These are phyloP conservation scores for Schwanniomyces polymorphus DNA, from an alignment of 805 yeast species.

Conservation along the genomic window DNA sequence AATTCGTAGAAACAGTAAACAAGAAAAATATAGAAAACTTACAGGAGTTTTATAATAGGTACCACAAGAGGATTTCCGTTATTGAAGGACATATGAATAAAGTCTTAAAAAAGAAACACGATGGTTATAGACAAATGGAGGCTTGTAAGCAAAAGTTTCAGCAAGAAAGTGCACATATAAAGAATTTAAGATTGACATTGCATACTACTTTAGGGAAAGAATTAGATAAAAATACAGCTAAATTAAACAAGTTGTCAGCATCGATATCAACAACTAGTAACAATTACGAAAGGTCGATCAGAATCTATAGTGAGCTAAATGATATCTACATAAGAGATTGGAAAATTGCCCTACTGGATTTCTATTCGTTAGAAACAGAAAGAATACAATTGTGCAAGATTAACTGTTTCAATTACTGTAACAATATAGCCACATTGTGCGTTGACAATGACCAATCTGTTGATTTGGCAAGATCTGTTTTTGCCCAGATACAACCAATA, in stretches of 20 bases:
- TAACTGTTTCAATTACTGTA: slow-evolving; percentile 77
- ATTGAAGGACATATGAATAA: slow-evolving; percentile 58
- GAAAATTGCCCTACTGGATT: slow-evolving; percentile 58
- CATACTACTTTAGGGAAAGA: slow-evolving; percentile 75
- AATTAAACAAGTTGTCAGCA: slow-evolving; percentile 50
- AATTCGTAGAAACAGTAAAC: slow-evolving; percentile 52
- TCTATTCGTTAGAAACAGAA: slow-evolving; percentile 71
- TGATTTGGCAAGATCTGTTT: slow-evolving; percentile 63
- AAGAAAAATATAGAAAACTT: slow-evolving; percentile 50
- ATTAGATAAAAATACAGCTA: slow-evolving; percentile 57
- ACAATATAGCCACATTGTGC: slow-evolving; percentile 71
- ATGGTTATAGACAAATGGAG: slow-evolving; percentile 34
- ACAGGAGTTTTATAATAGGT: slow-evolving; percentile 48
- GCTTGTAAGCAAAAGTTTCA: slow-evolving; percentile 51
- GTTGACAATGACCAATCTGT: slow-evolving; percentile 77
- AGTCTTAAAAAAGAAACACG: slow-evolving; percentile 47
- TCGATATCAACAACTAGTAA: slow-evolving; percentile 43
- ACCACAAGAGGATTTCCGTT: slow-evolving; percentile 54
- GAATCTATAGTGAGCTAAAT: slow-evolving; percentile 53
- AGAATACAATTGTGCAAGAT: slow-evolving; percentile 68
- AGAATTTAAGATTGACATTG: slow-evolving; percentile 59
- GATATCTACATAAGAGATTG: slow-evolving; percentile 73
- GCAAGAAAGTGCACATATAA: slow-evolving; percentile 56
- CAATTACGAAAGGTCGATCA: slow-evolving; percentile 58
- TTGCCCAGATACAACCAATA: slow-evolving; percentile 67